Evolutionary conservation across 2,329 filamentous ascomycete genomes (phyloP).

Genomic region (Exophiala mesophila): DNA sequence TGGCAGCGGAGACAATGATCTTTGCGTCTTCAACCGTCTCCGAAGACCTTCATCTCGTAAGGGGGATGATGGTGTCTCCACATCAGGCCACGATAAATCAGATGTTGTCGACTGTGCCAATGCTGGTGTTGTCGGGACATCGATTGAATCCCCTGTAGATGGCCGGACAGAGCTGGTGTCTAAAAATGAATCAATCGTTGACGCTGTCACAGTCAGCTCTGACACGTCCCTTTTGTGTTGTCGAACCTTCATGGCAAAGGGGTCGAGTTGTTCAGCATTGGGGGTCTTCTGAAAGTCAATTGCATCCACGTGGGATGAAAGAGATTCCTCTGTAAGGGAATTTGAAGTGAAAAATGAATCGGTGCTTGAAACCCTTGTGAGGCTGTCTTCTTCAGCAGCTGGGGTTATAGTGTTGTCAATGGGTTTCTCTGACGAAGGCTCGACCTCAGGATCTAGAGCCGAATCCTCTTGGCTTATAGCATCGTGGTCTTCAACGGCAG

Average conservation of each 20-base stretch:
- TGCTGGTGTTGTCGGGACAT: constrained; percentile 40
- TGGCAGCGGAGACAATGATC: constrained; percentile 51
- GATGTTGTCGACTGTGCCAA: constrained; percentile 40
- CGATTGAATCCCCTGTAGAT: constrained; percentile 14
- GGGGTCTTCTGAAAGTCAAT: constrained; percentile 11
- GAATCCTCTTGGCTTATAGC: constrained; percentile 25
- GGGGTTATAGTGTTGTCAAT: neutral
- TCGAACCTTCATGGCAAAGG: constrained; percentile 11
- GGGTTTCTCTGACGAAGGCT: neutral
- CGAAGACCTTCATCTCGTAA: constrained; percentile 17
- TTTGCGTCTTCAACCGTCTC: constrained; percentile 16
- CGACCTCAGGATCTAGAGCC: too few relatives aligned
- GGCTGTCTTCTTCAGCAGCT: constrained; percentile 5
- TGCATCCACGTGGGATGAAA: constrained; percentile 3
- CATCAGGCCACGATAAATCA: constrained; percentile 36
- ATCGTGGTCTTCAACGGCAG: neutral
- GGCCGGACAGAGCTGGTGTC: constrained; percentile 8
- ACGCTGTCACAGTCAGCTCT: constrained; percentile 29
- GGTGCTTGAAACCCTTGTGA: constrained; percentile 33
- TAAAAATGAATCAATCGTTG: constrained; percentile 13
- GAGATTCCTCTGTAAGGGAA: constrained; percentile 11
- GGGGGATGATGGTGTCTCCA: constrained; percentile 34
- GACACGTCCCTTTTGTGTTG: constrained; percentile 31
- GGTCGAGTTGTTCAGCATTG: constrained; percentile 9
- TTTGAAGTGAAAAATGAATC: constrained; percentile 41